Percentiles rank a stretch among this genome's conserved stretches.
Evolutionary conservation across 2,329 filamentous ascomycete species (phyloP).

Genomic region (Ophiostoma quercus): DNA sequence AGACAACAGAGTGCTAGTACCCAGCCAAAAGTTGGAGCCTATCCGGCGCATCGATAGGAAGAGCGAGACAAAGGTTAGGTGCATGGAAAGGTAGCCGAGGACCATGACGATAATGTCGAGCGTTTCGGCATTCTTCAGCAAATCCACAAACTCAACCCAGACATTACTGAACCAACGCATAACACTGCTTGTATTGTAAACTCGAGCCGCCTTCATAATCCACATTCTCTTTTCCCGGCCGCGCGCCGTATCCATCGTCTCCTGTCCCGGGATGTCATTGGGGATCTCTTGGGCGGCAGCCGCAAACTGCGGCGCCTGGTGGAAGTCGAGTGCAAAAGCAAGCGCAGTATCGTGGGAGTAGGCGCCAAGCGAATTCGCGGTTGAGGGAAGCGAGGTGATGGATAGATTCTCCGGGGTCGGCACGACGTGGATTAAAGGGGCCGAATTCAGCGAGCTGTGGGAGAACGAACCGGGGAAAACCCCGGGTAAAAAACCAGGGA

Average conservation of each 20-base stretch:
- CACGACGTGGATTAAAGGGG: slow-evolving; percentile 61
- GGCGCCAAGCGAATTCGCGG: slow-evolving; percentile 74
- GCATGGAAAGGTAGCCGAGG: slow-evolving; percentile 94
- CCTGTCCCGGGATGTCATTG: slow-evolving; percentile 46
- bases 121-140: slow-evolving; percentile 81
- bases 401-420: slow-evolving; percentile 71
- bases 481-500: slow-evolving; percentile 55
- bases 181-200: slow-evolving; percentile 57
- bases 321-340: slow-evolving; percentile 73
- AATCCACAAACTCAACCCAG: slow-evolving; percentile 79
- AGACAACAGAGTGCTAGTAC: slow-evolving; percentile 81
- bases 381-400: slow-evolving; percentile 68
- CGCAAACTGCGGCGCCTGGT: slow-evolving; percentile 70
- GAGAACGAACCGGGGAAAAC: slow-evolving; percentile 47
- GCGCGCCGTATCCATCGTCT: slow-evolving; percentile 38
- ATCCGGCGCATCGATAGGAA: slow-evolving; percentile 95
- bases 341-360: slow-evolving; percentile 83
- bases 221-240: slow-evolving; percentile 77
- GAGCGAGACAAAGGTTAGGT: slow-evolving; percentile 95
- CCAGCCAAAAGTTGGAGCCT: slow-evolving; percentile 97
- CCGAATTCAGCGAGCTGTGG: slow-evolving; percentile 60
- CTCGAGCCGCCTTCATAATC: slow-evolving; percentile 89
- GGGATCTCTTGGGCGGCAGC: slow-evolving; percentile 76
- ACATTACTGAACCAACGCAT: slow-evolving; percentile 68
- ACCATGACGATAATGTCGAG: slow-evolving; percentile 97